Conservation (phyloP, 306 rosid species). For the Cicer bijugum region DNA sequence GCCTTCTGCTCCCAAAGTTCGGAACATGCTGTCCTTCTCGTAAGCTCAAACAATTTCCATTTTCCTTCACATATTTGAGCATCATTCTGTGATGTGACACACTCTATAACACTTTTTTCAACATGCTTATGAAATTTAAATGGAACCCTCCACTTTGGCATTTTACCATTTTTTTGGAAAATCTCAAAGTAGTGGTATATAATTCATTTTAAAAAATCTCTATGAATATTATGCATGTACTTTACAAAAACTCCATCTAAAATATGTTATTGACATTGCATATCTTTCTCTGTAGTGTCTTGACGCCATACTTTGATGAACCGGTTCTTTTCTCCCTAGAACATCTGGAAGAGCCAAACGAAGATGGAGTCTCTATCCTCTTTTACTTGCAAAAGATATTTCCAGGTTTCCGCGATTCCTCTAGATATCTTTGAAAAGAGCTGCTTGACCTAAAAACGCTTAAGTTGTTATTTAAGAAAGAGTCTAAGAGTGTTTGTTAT, state of each 20-base stretch:
- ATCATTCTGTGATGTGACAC: slow-evolving; percentile 16
- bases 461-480: slow-evolving; percentile 11
- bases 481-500: slow-evolving; percentile 8
- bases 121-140: background rate
- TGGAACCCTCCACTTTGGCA: background rate
- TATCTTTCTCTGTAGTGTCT: slow-evolving; percentile 60
- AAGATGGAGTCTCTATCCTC: slow-evolving; percentile 95
- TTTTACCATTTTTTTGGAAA: slow-evolving; percentile 1
- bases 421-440: slow-evolving; percentile 32
- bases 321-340: slow-evolving; percentile 78
- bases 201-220: background rate
- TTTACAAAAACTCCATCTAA: slow-evolving; percentile 2
- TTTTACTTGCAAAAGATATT: slow-evolving; percentile 93
- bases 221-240: background rate
- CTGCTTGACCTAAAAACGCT: slow-evolving; percentile 27
- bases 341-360: slow-evolving; percentile 63
- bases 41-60: slow-evolving; percentile 51
- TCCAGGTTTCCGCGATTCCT: slow-evolving; percentile 70
- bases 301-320: slow-evolving; percentile 83
- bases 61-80: slow-evolving; percentile 27
- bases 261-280: slow-evolving; percentile 9
- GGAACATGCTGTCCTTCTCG: slow-evolving; percentile 96
- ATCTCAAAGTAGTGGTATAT: background rate
- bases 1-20: slow-evolving; percentile 96
- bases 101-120: slow-evolving; percentile 9